These are phyloP conservation scores for Ilyonectria destructans DNA, from an alignment of 2,329 filamentous ascomycete genomes.

Conservation along the genomic window DNA sequence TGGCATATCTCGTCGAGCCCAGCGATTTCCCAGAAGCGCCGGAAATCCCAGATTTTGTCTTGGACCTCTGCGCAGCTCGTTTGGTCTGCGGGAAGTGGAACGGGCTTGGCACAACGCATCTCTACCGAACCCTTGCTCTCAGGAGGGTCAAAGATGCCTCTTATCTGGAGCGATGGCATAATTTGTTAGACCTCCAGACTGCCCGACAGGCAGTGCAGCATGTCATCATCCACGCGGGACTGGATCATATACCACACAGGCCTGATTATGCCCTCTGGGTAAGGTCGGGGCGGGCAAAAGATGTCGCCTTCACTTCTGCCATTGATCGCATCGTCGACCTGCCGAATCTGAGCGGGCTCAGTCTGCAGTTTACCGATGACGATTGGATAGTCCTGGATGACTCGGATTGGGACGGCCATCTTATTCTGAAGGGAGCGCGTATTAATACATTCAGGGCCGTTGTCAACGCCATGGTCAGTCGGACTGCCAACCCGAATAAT, in stretches of 20 bases:
- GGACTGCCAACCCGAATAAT: background rate
- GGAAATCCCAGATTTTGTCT: background rate
- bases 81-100: conserved; percentile 17
- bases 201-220: background rate
- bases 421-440: background rate
- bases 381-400: background rate
- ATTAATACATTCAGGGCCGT: background rate
- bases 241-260: background rate
- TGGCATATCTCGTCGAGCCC: background rate
- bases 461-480: conserved; percentile 8
- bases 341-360: background rate
- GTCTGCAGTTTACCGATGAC: background rate
- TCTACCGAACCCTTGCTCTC: background rate
- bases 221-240: background rate
- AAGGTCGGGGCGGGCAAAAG: background rate
- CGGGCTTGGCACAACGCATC: background rate
- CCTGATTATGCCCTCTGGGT: background rate
- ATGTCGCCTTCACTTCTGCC: background rate
- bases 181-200: background rate
- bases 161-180: background rate
- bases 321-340: conserved; percentile 3
- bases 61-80: background rate
- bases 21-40: no score
- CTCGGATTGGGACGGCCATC: background rate
- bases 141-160: background rate